These are phyloP conservation scores for Botrytis sinoallii DNA, from an alignment of 2,329 filamentous ascomycete species.

Conservation along the genomic window DNA sequence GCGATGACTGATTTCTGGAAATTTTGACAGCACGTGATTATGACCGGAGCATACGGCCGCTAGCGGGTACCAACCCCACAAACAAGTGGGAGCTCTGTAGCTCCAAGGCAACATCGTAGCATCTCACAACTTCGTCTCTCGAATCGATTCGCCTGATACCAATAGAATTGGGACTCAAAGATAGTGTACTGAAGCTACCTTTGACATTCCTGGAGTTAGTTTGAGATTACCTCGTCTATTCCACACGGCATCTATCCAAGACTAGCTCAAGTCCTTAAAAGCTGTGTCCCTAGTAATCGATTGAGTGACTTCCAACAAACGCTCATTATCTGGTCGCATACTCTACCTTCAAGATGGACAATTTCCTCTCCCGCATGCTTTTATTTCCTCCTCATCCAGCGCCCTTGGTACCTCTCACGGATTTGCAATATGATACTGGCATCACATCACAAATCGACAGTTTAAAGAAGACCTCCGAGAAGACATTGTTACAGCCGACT, in stretches of 20 bases:
- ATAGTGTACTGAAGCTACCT: not conserved
- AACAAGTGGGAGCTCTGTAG: not conserved
- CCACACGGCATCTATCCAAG: not conserved
- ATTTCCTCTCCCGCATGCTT: slow-evolving; percentile 40
- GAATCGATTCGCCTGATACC: not conserved
- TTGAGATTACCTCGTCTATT: not conserved
- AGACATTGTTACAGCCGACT: slow-evolving; percentile 37
- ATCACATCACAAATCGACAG: slow-evolving; percentile 41
- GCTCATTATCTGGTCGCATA: slow-evolving; percentile 10
- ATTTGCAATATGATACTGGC: slow-evolving; percentile 44
- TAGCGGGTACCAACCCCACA: not conserved
- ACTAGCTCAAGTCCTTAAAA: not conserved
- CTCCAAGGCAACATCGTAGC: slow-evolving; percentile 15
- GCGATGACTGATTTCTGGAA: slow-evolving; percentile 9
- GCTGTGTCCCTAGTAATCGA: not conserved
- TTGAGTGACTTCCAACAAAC: not conserved
- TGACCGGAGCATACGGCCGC: not conserved
- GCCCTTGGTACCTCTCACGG: slow-evolving; percentile 36
- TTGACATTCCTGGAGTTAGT: not conserved
- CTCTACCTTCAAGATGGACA: slow-evolving; percentile 33
- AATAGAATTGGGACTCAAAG: not conserved
- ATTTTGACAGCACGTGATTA: not conserved
- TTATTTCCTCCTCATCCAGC: slow-evolving; percentile 42
- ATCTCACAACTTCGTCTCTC: not conserved
- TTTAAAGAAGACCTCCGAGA: slow-evolving; percentile 40